Evolutionary conservation across 2,329 filamentous ascomycete genomes (phyloP), one percentile per base, ranked within the genome.

Genomic region (Xylariaceae sp.): DNA sequence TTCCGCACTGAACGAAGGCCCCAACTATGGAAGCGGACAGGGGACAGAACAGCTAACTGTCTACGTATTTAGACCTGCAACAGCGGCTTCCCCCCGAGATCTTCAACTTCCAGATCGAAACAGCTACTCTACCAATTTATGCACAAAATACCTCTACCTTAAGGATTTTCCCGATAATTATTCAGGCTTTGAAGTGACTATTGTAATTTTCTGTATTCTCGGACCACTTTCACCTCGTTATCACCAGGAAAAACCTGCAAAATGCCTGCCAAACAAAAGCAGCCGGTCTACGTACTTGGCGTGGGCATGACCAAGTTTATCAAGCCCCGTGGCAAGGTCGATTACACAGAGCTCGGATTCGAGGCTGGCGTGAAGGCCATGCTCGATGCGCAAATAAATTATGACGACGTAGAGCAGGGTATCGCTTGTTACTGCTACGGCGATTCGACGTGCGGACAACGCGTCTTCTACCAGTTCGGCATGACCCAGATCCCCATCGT

Each of bases 281-380:
- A 77, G 48, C 79, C 80, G 55, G 79, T 78, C 80, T 97, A 97
- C 80, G 90, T 97, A 70, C 85, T 97, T 57, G 93, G 93, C 78
- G 94, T 97, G 64, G 93, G 93, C 77, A 94, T 97, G 91, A 97
- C 93, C 77, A 96, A 96, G 76, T 97, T 97, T 83, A 93, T 97
- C 83, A 97, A 97, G 80, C 92, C 92, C 35, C 85, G 92, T 51
- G 91, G 91, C 71, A 93, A 93, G 72, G 89, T 96, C 61, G 92
- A 96, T 77, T 97, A 97, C 77, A 91, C 91, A 6, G 92, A 96
- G 71, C 85, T 97, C 20, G 92, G 92, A 51, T 97, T 92, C 73
- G 92, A 97, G 74, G 92, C 92, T 9, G 91, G 91, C 63, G 80
- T 94, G 71, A 96, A 96, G 74, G 91, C 91, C 42, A 85, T 95